Evolutionary conservation across 768 basidiomycete genomes (phyloP), one percentile per base, ranked within the genome.

Genomic region (Pleurotus salmoneostramineus): DNA sequence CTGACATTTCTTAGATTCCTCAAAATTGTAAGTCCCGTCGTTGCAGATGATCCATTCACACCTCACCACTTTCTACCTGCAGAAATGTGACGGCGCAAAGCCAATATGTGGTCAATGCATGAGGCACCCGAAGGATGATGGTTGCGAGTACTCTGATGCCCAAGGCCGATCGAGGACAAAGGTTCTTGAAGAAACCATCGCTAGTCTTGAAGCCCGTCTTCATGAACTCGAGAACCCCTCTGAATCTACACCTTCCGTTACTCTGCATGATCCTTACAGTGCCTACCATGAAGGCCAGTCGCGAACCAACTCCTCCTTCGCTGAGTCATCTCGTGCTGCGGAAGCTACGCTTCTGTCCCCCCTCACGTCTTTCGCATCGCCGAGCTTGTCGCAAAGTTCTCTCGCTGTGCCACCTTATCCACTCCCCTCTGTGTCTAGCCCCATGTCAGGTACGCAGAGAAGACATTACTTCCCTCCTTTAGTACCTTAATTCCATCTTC

Each of bases 111-210:
- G 82, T 1, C 87, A 84, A 43, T 90, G 88, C 71, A 68, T 72
- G 21, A 71, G 76, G 6, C 80, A 83, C 27, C 82, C 84, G 37
- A 81, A 85, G 58, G 77, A 77, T 31, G 86, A 86, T 55, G 84
- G 84, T 33, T 90, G 88, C 67, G 87, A 89, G 70, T 90, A 88
- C 67, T 75, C 82, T 5, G 87, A 89, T 63, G 83, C 82, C 4
- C 78, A 78, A 34, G 79, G 79, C 44, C 79, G 83, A 58, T 83
- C 88, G 15, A 73, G 80, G 56, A 87, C 82, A 3, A 77, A 85
- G 63, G 72, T 76, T 4, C 69, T 89, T 15, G 85, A 87, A 65
- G 84, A 86, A 37, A 79, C 83, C 1, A 72, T 88, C 21, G 71
- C 76, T 0, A 74, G 80, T 33, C 70, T 89, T 36, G 80, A 81